These are phyloP conservation scores for Kurtzmaniella natalensis DNA, from an alignment of 1,139 yeast species.

Conservation along the genomic window DNA sequence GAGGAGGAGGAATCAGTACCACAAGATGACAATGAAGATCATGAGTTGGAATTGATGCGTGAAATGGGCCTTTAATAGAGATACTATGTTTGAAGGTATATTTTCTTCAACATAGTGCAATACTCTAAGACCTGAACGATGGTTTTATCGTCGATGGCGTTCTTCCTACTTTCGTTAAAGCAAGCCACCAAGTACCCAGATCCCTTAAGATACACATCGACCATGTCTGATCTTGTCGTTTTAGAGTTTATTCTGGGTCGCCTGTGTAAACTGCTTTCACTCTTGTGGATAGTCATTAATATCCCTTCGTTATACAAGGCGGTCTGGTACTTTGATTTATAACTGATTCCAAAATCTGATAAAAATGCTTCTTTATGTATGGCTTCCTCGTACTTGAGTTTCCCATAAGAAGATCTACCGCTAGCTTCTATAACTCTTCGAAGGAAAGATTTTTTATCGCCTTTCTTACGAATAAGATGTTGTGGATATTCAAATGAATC, in stretches of 20 bases:
- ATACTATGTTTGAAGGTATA: slow-evolving; percentile 18
- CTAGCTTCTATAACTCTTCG: slow-evolving; percentile 47
- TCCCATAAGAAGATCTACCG: slow-evolving; percentile 26
- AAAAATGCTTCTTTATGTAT: slow-evolving; percentile 48
- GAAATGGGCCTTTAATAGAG: slow-evolving; percentile 32
- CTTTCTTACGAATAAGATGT: slow-evolving; percentile 28
- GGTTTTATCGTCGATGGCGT: slow-evolving; percentile 33
- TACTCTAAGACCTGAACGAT: slow-evolving; percentile 45
- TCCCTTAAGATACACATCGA: slow-evolving; percentile 45
- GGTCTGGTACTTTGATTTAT: slow-evolving; percentile 21
- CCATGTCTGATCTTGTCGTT: slow-evolving; percentile 11
- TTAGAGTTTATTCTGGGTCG: slow-evolving; percentile 17
- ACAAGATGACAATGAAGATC: slow-evolving; percentile 13
- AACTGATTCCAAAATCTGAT: slow-evolving; percentile 54
- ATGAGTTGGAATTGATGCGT: slow-evolving; percentile 36
- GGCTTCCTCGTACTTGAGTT: slow-evolving; percentile 35
- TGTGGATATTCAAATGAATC: slow-evolving; percentile 38
- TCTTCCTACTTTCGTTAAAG: slow-evolving; percentile 28
- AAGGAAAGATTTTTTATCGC: slow-evolving; percentile 26
- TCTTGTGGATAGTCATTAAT: slow-evolving; percentile 48
- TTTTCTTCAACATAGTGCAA: slow-evolving; percentile 35
- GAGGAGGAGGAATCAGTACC: slow-evolving; percentile 2
- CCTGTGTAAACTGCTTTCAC: slow-evolving; percentile 38
- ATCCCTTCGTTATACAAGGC: slow-evolving; percentile 43
- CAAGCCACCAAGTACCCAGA: slow-evolving; percentile 59